Evolutionary conservation across 129 eudicot species (phyloP).

Genomic region (Apium graveolens): DNA sequence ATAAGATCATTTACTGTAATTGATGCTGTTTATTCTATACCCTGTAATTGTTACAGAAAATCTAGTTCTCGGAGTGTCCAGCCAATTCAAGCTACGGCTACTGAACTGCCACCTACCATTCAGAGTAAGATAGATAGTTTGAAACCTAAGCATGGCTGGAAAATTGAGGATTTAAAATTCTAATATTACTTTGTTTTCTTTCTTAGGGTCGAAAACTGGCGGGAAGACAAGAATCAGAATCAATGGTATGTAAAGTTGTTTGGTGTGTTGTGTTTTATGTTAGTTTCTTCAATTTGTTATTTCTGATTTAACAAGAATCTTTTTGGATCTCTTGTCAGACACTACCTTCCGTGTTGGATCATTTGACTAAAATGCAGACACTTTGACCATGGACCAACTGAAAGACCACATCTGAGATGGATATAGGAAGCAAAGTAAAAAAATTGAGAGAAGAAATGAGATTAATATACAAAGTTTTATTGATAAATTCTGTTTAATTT

Average conservation of each 20-base stretch:
- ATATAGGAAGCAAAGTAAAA: neutral
- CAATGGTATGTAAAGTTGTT: slow-evolving; percentile 48
- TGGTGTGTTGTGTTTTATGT: neutral
- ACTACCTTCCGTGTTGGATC: neutral
- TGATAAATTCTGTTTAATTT: neutral
- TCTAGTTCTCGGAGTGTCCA: slow-evolving; percentile 20
- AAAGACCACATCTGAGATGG: neutral
- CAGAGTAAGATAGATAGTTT: slow-evolving; percentile 33
- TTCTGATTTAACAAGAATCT: neutral
- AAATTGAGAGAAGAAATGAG: neutral
- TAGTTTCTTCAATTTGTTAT: neutral
- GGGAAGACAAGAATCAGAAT: slow-evolving; percentile 81
- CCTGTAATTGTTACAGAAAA: slow-evolving; percentile 25
- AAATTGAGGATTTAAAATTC: neutral
- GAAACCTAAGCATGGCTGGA: neutral
- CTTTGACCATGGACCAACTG: neutral
- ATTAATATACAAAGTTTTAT: neutral
- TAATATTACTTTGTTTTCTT: neutral
- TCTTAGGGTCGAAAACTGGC: slow-evolving; percentile 41
- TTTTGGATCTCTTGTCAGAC: neutral
- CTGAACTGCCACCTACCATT: slow-evolving; percentile 53
- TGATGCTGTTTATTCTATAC: neutral
- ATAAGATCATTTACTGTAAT: neutral
- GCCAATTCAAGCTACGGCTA: slow-evolving; percentile 77
- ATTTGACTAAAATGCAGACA: neutral